These are phyloP conservation scores for Fagus sylvatica DNA, from an alignment of 306 rosid genomes.

Conservation along the genomic window DNA sequence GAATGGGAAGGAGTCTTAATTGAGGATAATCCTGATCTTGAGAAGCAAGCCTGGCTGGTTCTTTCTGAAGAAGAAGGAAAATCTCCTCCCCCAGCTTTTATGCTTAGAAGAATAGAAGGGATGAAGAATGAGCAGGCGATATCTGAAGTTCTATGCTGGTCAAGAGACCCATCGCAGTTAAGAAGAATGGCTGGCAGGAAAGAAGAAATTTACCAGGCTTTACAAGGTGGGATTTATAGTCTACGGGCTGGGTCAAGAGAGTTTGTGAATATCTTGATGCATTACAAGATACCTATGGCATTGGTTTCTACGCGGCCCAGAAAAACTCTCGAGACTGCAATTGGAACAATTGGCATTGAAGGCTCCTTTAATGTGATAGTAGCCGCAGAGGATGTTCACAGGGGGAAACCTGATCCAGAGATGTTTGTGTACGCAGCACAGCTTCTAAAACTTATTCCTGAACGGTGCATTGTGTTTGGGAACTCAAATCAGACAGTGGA, in stretches of 20 bases:
- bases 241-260: constrained; percentile 76
- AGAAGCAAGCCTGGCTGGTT: constrained; percentile 83
- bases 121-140: constrained; percentile 96
- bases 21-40: constrained; percentile 78
- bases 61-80: constrained; percentile 89
- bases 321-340: constrained; percentile 67
- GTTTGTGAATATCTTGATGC: constrained; percentile 87
- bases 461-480: constrained; percentile 95
- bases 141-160: constrained; percentile 98
- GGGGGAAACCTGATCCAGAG: constrained; percentile 98
- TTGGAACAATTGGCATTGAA: constrained; percentile 69
- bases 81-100: constrained; percentile 71
- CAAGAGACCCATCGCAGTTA: constrained; percentile 68
- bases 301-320: constrained; percentile 88
- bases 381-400: constrained; percentile 88
- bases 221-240: constrained; percentile 82
- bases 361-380: constrained; percentile 73
- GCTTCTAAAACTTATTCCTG: constrained; percentile 84
- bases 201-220: constrained; percentile 83
- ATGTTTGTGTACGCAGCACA: constrained; percentile 89
- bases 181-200: constrained; percentile 79
- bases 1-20: constrained; percentile 95
- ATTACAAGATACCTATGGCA: constrained; percentile 88
- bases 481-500: constrained; percentile 92
- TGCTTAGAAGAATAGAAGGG: constrained; percentile 81